Base-by-base conservation (phyloP, 441 rosid species). In the Euphorbia corollata region DNA sequence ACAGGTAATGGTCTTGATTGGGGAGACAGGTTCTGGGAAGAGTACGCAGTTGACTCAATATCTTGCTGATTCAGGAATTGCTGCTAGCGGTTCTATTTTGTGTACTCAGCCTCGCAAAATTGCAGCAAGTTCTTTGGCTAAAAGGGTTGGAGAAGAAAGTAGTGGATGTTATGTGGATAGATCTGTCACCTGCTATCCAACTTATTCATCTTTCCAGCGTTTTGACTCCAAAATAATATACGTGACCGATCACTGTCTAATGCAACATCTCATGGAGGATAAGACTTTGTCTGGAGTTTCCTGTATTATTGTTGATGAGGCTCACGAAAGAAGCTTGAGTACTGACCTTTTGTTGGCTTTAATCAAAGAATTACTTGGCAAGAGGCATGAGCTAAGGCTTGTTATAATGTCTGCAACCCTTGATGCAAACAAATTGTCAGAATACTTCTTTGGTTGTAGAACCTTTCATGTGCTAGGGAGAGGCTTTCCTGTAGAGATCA, bases 1-100 rank as follows among this genome's bases (percentile, higher is more conserved):
- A 23, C 87, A 93, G 96, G 62, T 86, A 64, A 78, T 68, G 69
- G 88, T 93, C 16, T 80, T 93, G 86, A 79, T 83, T 69, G 97
- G 99, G 67, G 95, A 93, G 84, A 93, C 97, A 47, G 99, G 99
- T 71, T 93, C 96, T 10, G 98, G 98, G 38, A 93, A 93, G 81
- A 93, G 97, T 72, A 93, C 98, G 9, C 97, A 93, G 80, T 62
- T 93, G 80, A 88, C 84, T 69, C 99, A 93, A 77, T 93, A 78
- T 79, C 94, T 93, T 66, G 88, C 89, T 78, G 99, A 93, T 79
- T 89, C 97, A 23, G 92, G 90, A 54, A 66, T 91, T 20, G 85
- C 84, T 67, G 78, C 80, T 27, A 58, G 71, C 70, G 82, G 75
- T 67, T 78, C 97, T 7, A 81, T 89, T 73, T 80, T 91, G 34